Percentiles rank a stretch among this genome's conserved stretches.
phyloP scores from a whole-genome alignment of 345 rosid species.

The Bruguiera sexangula region DNA sequence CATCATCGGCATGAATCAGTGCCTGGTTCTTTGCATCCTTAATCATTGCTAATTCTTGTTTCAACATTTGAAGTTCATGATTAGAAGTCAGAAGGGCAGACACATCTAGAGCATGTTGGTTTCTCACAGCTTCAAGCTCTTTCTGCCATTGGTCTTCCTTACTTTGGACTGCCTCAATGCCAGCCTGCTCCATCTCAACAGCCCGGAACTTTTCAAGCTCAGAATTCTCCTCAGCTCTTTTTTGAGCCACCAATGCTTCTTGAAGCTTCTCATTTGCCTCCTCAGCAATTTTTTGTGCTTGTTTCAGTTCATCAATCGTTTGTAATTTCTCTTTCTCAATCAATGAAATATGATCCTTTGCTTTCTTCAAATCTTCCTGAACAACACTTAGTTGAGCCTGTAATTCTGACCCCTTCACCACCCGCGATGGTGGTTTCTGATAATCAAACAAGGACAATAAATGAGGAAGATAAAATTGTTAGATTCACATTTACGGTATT shows the following conservation, averaged over 20 bases:
- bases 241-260: conserved; percentile 85
- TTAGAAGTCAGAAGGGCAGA: conserved; percentile 64
- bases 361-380: conserved; percentile 90
- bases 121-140: conserved; percentile 70
- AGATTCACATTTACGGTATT: conserved; percentile 44
- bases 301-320: conserved; percentile 71
- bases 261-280: conserved; percentile 69
- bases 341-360: conserved; percentile 58
- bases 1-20: conserved; percentile 79
- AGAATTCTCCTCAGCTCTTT: conserved; percentile 70
- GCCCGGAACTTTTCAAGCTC: conserved; percentile 90
- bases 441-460: conserved; percentile 40
- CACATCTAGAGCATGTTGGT: conserved; percentile 80
- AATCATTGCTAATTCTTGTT: conserved; percentile 63
- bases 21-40: conserved; percentile 87
- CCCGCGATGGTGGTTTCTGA: conserved; percentile 62
- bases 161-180: conserved; percentile 73
- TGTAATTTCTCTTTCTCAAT: conserved; percentile 75
- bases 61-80: conserved; percentile 68
- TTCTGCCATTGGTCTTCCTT: conserved; percentile 81
- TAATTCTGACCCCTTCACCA: conserved; percentile 57
- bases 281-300: conserved; percentile 60
- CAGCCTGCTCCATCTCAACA: conserved; percentile 84
- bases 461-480: conserved; percentile 24
- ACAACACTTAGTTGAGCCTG: conserved; percentile 58